Base-by-base conservation (phyloP, 768 basidiomycete species). In the Rhizopogon vulgaris region DNA sequence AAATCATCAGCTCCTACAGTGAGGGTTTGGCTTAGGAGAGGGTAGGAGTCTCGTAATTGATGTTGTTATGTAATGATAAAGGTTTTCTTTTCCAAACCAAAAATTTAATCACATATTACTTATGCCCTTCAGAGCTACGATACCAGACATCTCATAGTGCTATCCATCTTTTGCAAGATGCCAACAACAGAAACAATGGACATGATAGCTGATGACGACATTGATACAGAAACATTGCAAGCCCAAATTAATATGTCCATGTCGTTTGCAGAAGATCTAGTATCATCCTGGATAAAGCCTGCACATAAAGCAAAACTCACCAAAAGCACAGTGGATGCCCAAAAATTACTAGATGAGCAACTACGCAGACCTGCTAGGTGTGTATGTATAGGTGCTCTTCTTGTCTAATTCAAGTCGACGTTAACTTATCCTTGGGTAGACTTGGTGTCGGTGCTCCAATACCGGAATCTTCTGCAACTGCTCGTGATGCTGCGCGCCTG, bases 181-280 rank as follows among this genome's bases (percentile, higher is more conserved):
- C 32, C 38, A 47, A 51, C 34, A 11, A 41, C 36, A 38, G 10
- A 34, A 34, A 41, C 28, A 28, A 68, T 69, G 69, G 63, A 56
- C 4, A 51, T 51, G 17, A 60, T 60, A 49, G 53, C 60, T n/a
- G 78, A 83, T 57, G 79, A 84, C 52, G 76, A 77, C 38, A 73
- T 88, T 41, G 84, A 89, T 62, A 58, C 73, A 45, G 85, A 87
- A 60, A 71, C 78, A 32, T 72, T 91, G 38, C 89, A 90, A 65
- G 87, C 88, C n/a, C 86, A 86, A 69, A 82, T 90, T 48, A 85
- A 91, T 66, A 70, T 87, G 60, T 82, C 88, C 18, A 81, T 90
- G 80, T 83, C 88, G 5, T 80, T 83, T 66, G 82, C 84, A 1
- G 79, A 90, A 56, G 75, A 80, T 63, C 74, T 90, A 59, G 80